Conservation (phyloP, 2,329 filamentous ascomycete species). For the Nemania sp. region DNA sequence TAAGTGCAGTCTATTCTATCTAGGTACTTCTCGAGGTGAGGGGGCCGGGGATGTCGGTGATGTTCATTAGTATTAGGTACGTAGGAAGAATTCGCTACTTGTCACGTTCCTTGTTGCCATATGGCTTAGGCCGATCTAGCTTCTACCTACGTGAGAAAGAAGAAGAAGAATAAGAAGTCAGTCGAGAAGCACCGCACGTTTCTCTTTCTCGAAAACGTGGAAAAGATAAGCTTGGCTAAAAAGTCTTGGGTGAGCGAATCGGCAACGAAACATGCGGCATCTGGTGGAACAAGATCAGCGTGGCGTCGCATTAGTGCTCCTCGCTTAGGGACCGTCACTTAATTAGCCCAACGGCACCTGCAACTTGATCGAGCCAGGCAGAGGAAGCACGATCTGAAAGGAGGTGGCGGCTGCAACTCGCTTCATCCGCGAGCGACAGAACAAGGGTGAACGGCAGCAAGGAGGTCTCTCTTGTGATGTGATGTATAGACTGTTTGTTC, state of each 20-base stretch:
- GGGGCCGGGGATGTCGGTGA: conserved; percentile 14
- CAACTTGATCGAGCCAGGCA: background rate
- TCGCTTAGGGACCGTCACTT: conserved; percentile 33
- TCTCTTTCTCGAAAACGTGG: conserved; percentile 9
- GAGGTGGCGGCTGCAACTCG: background rate
- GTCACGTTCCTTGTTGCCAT: background rate
- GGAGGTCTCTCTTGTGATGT: too few relatives aligned
- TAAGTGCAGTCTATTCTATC: background rate
- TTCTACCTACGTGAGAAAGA: conserved; percentile 2
- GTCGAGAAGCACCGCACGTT: conserved; percentile 14
- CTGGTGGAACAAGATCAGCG: conserved; percentile 36
- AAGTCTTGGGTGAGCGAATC: conserved; percentile 23
- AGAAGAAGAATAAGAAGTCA: too few relatives aligned
- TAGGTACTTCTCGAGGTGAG: background rate
- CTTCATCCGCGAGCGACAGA: conserved; percentile 1
- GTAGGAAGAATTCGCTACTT: background rate
- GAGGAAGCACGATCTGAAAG: background rate
- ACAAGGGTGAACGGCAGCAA: background rate
- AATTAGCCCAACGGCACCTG: conserved; percentile 23
- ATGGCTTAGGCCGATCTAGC: background rate
- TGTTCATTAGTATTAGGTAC: background rate
- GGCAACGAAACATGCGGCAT: conserved; percentile 29
- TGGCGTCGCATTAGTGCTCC: conserved; percentile 36
- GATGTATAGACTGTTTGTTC: background rate
- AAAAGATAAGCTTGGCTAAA: conserved; percentile 14